These are phyloP conservation scores for Cyberlindnera samutprakarnensis DNA, from an alignment of 805 yeast genomes.

Conservation along the genomic window DNA sequence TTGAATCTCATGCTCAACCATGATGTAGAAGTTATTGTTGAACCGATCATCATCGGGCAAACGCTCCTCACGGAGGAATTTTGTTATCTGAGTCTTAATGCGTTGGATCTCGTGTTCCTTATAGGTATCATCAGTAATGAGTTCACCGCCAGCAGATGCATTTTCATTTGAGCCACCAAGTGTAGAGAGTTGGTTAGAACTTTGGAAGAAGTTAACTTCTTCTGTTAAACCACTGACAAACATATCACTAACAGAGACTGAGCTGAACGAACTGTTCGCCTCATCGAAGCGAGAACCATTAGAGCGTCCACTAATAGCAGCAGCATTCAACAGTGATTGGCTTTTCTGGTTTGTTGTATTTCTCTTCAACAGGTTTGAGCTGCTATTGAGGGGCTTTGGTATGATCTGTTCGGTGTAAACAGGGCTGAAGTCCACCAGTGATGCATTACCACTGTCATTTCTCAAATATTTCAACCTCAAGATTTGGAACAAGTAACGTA, in stretches of 20 bases:
- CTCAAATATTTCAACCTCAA: constrained; percentile 23
- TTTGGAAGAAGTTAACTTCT: constrained; percentile 11
- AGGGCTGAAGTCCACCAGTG: constrained; percentile 18
- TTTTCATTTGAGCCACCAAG: background rate
- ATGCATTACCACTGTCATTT: constrained; percentile 12
- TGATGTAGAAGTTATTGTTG: constrained; percentile 21
- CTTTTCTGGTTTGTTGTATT: background rate
- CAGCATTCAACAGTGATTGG: constrained; percentile 5
- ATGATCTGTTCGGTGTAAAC: constrained; percentile 21
- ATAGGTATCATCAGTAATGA: constrained; percentile 18
- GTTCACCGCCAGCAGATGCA: constrained; percentile 1
- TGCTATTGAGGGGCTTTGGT: constrained; percentile 19
- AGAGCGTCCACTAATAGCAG: constrained; percentile 17
- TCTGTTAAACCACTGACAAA: constrained; percentile 21
- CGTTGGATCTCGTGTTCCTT: constrained; percentile 23
- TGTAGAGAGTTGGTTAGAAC: background rate
- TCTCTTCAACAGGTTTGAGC: constrained; percentile 11
- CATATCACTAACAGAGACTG: constrained; percentile 22
- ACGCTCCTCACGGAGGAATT: constrained; percentile 22
- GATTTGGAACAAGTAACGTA: constrained; percentile 26
- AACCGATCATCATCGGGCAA: constrained; percentile 23
- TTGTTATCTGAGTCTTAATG: constrained; percentile 22
- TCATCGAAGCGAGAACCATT: constrained; percentile 14
- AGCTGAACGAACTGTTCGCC: constrained; percentile 11
- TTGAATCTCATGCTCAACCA: constrained; percentile 22